Evolutionary conservation across 805 yeast genomes (phyloP).

Genomic region (Clavispora vitiphila): DNA sequence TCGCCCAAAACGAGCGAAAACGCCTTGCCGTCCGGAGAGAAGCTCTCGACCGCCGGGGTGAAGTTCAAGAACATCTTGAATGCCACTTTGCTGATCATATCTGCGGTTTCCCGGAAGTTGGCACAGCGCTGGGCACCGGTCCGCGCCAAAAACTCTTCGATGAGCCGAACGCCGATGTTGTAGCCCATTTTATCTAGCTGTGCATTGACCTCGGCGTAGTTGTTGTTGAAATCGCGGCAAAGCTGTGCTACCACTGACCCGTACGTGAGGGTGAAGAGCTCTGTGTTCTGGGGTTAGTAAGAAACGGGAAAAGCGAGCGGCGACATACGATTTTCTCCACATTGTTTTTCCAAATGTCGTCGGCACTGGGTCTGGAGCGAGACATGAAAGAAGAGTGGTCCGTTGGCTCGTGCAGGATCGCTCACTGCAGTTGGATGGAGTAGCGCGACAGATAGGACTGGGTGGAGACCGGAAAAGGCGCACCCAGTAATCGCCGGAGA

Average conservation of each 20-base stretch:
- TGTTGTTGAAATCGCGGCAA: conserved; percentile 73
- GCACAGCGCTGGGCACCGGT: conserved; percentile 82
- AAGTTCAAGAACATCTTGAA: conserved; percentile 86
- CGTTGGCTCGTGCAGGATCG: neutral
- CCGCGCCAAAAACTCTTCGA: conserved; percentile 89
- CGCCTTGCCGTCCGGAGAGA: conserved; percentile 71
- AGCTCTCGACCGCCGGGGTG: conserved; percentile 67
- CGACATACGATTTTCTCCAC: conserved; percentile 75
- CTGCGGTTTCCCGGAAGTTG: conserved; percentile 80
- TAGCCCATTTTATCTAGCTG: conserved; percentile 93
- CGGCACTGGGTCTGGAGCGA: conserved; percentile 46
- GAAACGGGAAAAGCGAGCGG: neutral
- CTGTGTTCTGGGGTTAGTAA: conserved; percentile 59
- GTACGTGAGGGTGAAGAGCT: conserved; percentile 88
- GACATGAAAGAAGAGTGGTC: conserved; percentile 8
- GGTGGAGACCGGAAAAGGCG: no score
- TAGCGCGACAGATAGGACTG: no score
- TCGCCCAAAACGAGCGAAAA: conserved; percentile 72
- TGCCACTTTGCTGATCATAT: conserved; percentile 78
- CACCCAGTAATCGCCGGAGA: no score
- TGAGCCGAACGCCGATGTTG: conserved; percentile 83
- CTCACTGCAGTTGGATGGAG: no score
- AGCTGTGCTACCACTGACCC: conserved; percentile 91
- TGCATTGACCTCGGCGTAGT: conserved; percentile 72
- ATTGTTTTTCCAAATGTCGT: conserved; percentile 85